Evolutionary conservation across 352 stramenopile genomes (phyloP), one percentile per base, ranked within the genome.

Genomic region (Aphanomyces invadans): DNA sequence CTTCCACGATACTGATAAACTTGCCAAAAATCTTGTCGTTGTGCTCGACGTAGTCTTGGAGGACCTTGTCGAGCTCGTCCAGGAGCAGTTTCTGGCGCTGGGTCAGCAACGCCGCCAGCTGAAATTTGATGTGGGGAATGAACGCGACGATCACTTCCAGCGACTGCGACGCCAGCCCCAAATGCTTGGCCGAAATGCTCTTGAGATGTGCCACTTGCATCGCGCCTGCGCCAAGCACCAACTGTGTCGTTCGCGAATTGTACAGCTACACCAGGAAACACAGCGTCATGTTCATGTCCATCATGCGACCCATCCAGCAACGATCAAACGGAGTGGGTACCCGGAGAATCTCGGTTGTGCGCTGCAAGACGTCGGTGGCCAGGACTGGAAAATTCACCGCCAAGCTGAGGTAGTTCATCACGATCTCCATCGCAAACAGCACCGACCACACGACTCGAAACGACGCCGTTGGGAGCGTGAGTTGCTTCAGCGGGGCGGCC

Each of bases 21-120:
- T 98, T 99, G 71, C 84, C 95, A 55, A 98, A 89, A 70, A 99
- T 97, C 69, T 98, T 98, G 73, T 98, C 90, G 69, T 95, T 96
- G 76, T 99, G 95, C 59, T 98, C 95, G 4, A 81, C 80, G 68
- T 98, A 98, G 73, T 98, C 95, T 55, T 89, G 84, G 70, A 96
- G 75, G 11, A 98, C 96, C 49, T 90, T 92, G 69, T 99, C 96
- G 56, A 99, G 87, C 53, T 98, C 92, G 59, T 90, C 85, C 7
- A 99, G 78, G n/a, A 99, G 80, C n/a, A 92, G 73, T 69, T 98
- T 97, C 68, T 99, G 95, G 52, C 97, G 97, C 49, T 89, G 73
- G 26, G 92, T 95, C 51, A 99, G 88, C 73, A 98, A 92, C 21
- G 90, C 83, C 46, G 96, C 96, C 3, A 99, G 74, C n/a, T 95